Conservation (phyloP, 2,329 filamentous ascomycete species). For the Cercospora zeae-maydis region DNA sequence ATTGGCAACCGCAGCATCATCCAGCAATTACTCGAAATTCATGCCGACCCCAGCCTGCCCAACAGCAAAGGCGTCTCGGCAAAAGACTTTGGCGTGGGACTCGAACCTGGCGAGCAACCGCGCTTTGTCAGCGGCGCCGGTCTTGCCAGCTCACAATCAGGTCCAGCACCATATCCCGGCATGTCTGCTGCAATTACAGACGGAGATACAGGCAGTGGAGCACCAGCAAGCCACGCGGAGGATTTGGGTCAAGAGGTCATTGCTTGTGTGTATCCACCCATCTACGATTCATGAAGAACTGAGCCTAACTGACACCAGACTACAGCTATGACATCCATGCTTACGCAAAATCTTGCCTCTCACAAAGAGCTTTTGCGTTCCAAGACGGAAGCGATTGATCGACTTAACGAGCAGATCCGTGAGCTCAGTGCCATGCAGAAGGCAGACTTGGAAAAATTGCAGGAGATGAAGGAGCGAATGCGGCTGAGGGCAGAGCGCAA, state of each 20-base stretch:
- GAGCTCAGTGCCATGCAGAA: slow-evolving; percentile 74
- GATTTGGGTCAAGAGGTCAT: slow-evolving; percentile 79
- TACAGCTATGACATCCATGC: slow-evolving; percentile 73
- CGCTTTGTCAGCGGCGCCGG: slow-evolving; percentile 24
- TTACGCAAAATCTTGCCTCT: slow-evolving; percentile 72
- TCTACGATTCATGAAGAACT: slow-evolving; percentile 7
- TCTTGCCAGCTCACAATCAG: slow-evolving; percentile 18
- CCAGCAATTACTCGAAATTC: slow-evolving; percentile 91
- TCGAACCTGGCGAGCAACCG: slow-evolving; percentile 51
- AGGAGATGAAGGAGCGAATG: slow-evolving; percentile 64
- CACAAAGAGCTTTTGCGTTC: slow-evolving; percentile 77
- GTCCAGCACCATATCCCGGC: slow-evolving; percentile 14
- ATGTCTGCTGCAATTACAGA: slow-evolving; percentile 19
- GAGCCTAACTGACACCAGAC: slow-evolving; percentile 24
- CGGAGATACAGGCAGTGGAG: slow-evolving; percentile 44
- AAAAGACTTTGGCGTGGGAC: slow-evolving; percentile 89
- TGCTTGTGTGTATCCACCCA: slow-evolving; percentile 57
- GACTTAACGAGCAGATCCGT: slow-evolving; percentile 74
- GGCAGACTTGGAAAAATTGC: slow-evolving; percentile 70
- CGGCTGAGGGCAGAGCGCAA: slow-evolving; percentile 62
- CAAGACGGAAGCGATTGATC: slow-evolving; percentile 80
- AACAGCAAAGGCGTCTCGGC: slow-evolving; percentile 87
- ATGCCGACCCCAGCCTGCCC: slow-evolving; percentile 85
- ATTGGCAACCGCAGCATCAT: slow-evolving; percentile 94
- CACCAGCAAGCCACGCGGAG: slow-evolving; percentile 50